Base-by-base conservation (phyloP, 1,284 basidiomycete species). In the Ustilago shanxiensis region DNA sequence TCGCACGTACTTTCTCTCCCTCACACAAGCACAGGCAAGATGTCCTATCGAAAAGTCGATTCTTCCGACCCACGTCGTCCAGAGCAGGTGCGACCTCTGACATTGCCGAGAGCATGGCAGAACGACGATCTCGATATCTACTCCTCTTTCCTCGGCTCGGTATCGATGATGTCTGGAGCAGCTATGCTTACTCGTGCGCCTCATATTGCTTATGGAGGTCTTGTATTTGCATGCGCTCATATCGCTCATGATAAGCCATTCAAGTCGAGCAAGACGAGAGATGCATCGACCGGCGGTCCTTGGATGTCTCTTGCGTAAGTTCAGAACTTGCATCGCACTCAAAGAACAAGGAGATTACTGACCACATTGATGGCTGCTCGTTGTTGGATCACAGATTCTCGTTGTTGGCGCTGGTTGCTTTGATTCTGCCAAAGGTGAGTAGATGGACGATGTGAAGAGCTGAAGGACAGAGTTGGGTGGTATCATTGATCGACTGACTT, bases 201-300 rank as follows among this genome's bases (percentile, higher is more conserved):
- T 0, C 66, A 72, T 41, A 59, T 75, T 24, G 77, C 77, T 13
- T 79, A 75, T 24, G 64, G 65, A n/a, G 77, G 77, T 5, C 29
- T 73, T n/a, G 29, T 79, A 20, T 79, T 79, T 33, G 72, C 77
- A 11, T 65, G 66, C 39, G 77, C 77, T 16, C 77, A 79, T 60
- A 66, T 76, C 18, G 73, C 70, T 3, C 73, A 79, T 51, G 73
- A 79, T 57, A 72, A 67, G 35, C 77, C 77, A 0, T 76, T 72
- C 67, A 77, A 77, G 26, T 77, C 75, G 13, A 64, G 20, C 44
- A 71, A 60, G 55, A 77, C 67, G 0, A 56, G 31, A 22, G 78
- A 77, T 3, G 47, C 60, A 0, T 52, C 66, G 0, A 70, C 76
- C 0, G 77, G 74, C 13, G 70, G 77, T 3, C 75, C 75, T 8